Evolutionary conservation across 2,329 filamentous ascomycete species (phyloP).

Genomic region (Arachnomyces sp.): DNA sequence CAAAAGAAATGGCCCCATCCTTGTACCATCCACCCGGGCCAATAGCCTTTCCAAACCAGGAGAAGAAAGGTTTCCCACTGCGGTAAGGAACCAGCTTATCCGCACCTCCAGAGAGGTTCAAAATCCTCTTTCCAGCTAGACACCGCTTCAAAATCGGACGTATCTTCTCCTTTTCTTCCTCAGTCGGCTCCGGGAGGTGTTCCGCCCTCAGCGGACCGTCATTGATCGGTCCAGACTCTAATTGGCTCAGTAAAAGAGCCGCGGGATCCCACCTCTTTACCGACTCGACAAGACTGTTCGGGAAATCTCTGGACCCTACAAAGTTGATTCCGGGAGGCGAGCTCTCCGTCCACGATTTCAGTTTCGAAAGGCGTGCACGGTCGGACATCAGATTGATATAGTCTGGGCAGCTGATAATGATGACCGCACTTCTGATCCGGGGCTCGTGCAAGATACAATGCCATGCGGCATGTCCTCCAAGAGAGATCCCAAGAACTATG

Average conservation of each 20-base stretch:
- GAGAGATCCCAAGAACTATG: slow-evolving; percentile 69
- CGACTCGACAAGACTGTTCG: slow-evolving; percentile 54
- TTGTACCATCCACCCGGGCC: slow-evolving; percentile 39
- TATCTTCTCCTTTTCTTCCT: slow-evolving; percentile 36
- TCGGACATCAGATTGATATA: slow-evolving; percentile 72
- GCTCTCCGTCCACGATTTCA: slow-evolving; percentile 50
- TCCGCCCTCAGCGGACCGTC: slow-evolving; percentile 21
- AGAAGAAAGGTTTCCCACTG: slow-evolving; percentile 48
- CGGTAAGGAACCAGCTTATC: slow-evolving; percentile 56
- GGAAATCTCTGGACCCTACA: slow-evolving; percentile 70
- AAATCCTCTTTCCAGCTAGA: slow-evolving; percentile 45
- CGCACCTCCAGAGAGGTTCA: slow-evolving; percentile 45
- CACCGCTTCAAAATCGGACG: slow-evolving; percentile 34
- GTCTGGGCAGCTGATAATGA: slow-evolving; percentile 84
- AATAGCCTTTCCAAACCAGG: slow-evolving; percentile 44
- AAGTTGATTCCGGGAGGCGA: slow-evolving; percentile 55
- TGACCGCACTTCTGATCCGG: slow-evolving; percentile 66
- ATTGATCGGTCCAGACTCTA: slow-evolving; percentile 15
- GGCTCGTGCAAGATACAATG: slow-evolving; percentile 70
- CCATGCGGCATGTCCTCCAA: slow-evolving; percentile 86
- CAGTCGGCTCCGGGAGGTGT: slow-evolving; percentile 29
- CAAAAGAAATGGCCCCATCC: slow-evolving; percentile 44
- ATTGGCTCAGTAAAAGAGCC: slow-evolving; percentile 57
- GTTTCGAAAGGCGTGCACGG: slow-evolving; percentile 63
- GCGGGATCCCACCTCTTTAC: slow-evolving; percentile 66